Base-by-base conservation (phyloP, 2,329 filamentous ascomycete genomes). In the Fusarium beomiforme region DNA sequence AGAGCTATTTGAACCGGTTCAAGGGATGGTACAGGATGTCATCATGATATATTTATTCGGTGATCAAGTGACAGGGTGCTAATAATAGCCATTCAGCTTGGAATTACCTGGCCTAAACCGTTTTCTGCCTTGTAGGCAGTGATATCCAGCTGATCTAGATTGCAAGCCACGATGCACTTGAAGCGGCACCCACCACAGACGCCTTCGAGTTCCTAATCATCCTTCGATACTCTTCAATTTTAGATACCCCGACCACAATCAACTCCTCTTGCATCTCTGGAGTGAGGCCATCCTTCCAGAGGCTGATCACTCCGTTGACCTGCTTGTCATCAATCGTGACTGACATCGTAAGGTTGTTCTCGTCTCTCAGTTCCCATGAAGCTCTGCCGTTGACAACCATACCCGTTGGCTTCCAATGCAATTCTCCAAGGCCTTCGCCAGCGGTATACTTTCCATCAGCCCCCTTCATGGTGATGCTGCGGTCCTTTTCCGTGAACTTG, bases 341-440 rank as follows among this genome's bases (percentile, higher is more conserved):
- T 13, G 43, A 61, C 36, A 53, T 33, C 23, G 53, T 14, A 29
- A 44, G 31, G 16, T 29, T 19, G 1, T 1, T 6, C 19, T 53
- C 14, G 7, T 43, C 57, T 24, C 43, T 31, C 7, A 62, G n/a
- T n/a, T 51, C 43, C 39, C 57, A 53, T 6, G 19, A 42, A 24
- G n/a, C 24, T 2, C 6, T 62, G 16, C 24, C 43, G 7, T 62
- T 3, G 2, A 6, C 10, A 19, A 31, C 56, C 36, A 50, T 61
- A 3, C 34, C 43, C 1, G 29, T 51, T 4, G 29, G 23, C 2
- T 61, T 36, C n/a, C 59, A 51, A 16, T 31, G 26, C 9, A 63
- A 3, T 16, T 37, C 36, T 1, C 55, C 42, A 8, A 53, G 12
- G 1, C 31, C 31, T 2, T 44, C 17, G 26, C 36, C n/a, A 4